Evolutionary conservation across 257 asterid species (phyloP).

Genomic region (Salvia miltiorrhiza): DNA sequence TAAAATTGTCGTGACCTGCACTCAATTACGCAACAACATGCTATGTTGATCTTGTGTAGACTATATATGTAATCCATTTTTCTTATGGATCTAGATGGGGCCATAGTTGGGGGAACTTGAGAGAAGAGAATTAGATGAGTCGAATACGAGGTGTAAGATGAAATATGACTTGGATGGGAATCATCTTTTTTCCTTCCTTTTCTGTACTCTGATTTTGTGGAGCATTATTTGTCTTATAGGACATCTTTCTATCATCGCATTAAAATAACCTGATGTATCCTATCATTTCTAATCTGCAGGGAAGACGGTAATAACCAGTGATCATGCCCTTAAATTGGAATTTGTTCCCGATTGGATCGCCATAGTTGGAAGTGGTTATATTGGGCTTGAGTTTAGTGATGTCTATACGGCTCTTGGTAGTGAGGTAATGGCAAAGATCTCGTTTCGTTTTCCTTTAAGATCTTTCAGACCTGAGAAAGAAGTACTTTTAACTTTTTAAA

Average conservation of each 20-base stretch:
- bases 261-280: neutral
- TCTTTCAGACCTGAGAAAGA: neutral
- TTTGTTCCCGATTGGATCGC: conserved; percentile 87
- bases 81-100: neutral
- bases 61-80: neutral
- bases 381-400: conserved; percentile 91
- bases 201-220: neutral
- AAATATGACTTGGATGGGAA: neutral
- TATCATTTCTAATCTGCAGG: conserved; percentile 42
- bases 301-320: conserved; percentile 90
- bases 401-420: conserved; percentile 91
- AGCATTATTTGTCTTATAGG: neutral
- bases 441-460: neutral
- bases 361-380: conserved; percentile 92
- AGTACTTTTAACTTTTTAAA: neutral
- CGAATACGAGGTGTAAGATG: neutral
- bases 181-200: neutral
- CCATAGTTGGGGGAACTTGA: neutral
- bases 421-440: conserved; percentile 45
- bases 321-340: conserved; percentile 88
- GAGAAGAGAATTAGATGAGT: neutral
- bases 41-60: neutral
- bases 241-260: neutral
- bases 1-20: neutral
- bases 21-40: neutral